Conservation (phyloP, 495 filamentous ascomycete species). For the Trichoderma parareesei region DNA sequence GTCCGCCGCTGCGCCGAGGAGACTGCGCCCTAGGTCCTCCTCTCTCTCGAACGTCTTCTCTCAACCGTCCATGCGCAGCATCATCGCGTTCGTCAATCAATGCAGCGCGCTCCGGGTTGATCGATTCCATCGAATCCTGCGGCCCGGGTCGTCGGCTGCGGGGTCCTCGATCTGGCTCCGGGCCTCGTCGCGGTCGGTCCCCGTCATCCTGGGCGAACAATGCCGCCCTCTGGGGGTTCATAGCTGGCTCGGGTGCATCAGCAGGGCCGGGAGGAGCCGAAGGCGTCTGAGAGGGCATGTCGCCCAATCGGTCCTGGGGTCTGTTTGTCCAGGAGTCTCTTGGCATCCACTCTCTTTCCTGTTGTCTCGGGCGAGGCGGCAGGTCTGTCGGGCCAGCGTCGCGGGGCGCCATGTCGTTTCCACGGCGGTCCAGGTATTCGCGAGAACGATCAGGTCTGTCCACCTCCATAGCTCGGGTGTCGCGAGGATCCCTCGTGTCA, state of each 20-base stretch:
- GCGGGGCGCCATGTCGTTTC: neutral
- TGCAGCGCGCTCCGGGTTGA: constrained; percentile 53
- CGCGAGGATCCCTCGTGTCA: constrained; percentile 30
- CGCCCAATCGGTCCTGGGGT: neutral
- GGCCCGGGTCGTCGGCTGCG: constrained; percentile 16
- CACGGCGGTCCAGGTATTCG: constrained; percentile 8
- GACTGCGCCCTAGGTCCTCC: constrained; percentile 41
- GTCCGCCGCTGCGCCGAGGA: constrained; percentile 41
- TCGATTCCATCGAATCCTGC: constrained; percentile 23
- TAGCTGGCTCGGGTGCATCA: constrained; percentile 28
- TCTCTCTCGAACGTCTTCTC: constrained; percentile 40
- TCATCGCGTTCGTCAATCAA: constrained; percentile 36
- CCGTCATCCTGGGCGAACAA: constrained; percentile 30
- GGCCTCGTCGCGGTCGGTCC: constrained; percentile 9
- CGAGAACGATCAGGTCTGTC: constrained; percentile 20
- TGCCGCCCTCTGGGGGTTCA: constrained; percentile 37
- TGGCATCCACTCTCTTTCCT: constrained; percentile 25
- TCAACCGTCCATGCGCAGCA: constrained; percentile 25
- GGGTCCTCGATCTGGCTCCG: constrained; percentile 17
- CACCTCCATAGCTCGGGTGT: constrained; percentile 19
- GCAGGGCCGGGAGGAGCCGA: constrained; percentile 24
- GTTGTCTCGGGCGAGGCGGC: constrained; percentile 20
- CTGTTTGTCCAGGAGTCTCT: constrained; percentile 18
- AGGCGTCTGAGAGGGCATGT: constrained; percentile 18
- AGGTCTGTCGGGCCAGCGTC: neutral